Evolutionary conservation across 352 stramenopile genomes (phyloP), one percentile per base, ranked within the genome.

Genomic region (Phytophthora constricta): DNA sequence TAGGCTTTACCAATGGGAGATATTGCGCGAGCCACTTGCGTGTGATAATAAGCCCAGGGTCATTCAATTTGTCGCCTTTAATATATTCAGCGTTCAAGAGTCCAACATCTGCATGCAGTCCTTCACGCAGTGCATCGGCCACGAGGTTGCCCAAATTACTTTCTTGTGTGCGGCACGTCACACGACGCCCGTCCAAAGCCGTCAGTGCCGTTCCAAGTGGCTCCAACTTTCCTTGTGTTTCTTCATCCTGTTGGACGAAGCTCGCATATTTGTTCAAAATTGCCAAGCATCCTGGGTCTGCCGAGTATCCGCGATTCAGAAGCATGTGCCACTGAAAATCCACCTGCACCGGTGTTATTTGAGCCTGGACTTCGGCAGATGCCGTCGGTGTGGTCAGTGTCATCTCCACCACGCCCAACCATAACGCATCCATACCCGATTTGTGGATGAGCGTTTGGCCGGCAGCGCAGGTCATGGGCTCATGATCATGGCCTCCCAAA

Each of bases 401-500:
- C 49, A 97, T 68, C 19, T 93, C 70, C 14, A 97, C 66, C n/a
- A 64, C 67, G 4, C 86, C 89, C 1, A 97, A 65, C 87, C 87
- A 97, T 19, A 92, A 74, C 20, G 82, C 86, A 58, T 97, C 89
- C 72, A 91, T 87, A 0, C 89, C 89, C 4, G 80, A 92, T 62
- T 97, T 97, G 82, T 94, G 89, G 49, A 97, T 85, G 19, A 96
- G 79, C 3, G 87, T 90, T 14, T 62, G 34, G 45, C 71, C 52
- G 2, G 79, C 65, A 54, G 89, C 82, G 19, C 80, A 62, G 20
- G 89, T 88, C 53, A 92, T 79, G 3, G 84, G 82, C 26, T 93
- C 84, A 58, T 98, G 92, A 67, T 98, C 92, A 65, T 98, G 92
- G 9, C 92, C 90, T n/a, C 92, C 92, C 16, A 98, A 69, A 14